These are phyloP conservation scores for Lasiodiplodia citricola DNA, from an alignment of 2,329 filamentous ascomycete species.

Conservation along the genomic window DNA sequence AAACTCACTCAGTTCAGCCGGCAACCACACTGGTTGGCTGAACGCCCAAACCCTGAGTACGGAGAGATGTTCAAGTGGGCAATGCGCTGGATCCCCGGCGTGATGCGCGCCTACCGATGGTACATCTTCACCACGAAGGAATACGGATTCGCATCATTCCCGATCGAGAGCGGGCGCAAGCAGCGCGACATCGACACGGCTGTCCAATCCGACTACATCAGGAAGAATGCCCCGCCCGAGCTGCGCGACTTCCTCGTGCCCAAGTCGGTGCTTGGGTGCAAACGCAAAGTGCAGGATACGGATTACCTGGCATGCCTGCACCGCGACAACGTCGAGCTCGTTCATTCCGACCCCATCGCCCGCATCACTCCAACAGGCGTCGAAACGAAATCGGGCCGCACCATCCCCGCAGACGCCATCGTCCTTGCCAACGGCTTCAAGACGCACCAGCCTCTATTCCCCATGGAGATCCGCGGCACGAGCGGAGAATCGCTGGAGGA, in stretches of 20 bases:
- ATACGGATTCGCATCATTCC: constrained; percentile 50
- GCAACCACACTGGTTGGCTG: constrained; percentile 57
- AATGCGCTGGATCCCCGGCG: constrained; percentile 53
- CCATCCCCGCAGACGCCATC: constrained; percentile 24
- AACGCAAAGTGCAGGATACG: constrained; percentile 55
- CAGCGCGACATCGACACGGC: constrained; percentile 45
- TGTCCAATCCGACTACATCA: constrained; percentile 51
- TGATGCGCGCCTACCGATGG: constrained; percentile 52
- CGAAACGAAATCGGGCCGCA: constrained; percentile 44
- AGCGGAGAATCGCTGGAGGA: constrained; percentile 47
- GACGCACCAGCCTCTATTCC: constrained; percentile 54
- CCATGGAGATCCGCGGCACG: constrained; percentile 54
- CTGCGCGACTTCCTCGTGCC: constrained; percentile 54
- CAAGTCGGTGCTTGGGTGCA: constrained; percentile 54
- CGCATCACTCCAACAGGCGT: constrained; percentile 47
- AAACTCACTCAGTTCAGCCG: constrained; percentile 56
- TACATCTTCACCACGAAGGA: constrained; percentile 53
- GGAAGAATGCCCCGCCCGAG: constrained; percentile 47
- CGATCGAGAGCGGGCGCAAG: constrained; percentile 42
- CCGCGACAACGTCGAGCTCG: constrained; percentile 49
- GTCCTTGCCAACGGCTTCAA: constrained; percentile 33
- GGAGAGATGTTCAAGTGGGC: constrained; percentile 47
- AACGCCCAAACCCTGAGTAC: constrained; percentile 52
- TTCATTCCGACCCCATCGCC: constrained; percentile 46
- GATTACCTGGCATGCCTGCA: constrained; percentile 53